Evolutionary conservation across 768 basidiomycete species (phyloP).

Genomic region (Lactarius quietus): DNA sequence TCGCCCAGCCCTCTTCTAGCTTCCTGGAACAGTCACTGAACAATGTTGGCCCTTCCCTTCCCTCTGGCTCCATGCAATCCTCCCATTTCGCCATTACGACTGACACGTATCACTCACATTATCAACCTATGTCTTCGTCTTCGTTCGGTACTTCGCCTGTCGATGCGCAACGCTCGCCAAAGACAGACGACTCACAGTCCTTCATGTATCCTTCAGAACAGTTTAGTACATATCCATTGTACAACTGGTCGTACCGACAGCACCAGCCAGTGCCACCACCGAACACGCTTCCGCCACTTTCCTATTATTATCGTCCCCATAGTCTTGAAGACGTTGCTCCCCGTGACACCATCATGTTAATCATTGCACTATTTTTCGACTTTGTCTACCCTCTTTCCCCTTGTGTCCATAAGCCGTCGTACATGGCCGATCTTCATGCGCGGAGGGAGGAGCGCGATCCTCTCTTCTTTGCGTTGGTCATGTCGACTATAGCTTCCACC

Average conservation of each 20-base stretch:
- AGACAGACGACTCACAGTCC: conserved; percentile 44
- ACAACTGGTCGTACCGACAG: conserved; percentile 71
- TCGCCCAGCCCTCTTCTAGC: conserved; percentile 32
- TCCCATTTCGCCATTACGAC: conserved; percentile 69
- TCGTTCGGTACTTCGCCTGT: conserved; percentile 41
- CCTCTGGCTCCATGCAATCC: conserved; percentile 51
- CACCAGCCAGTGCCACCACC: conserved; percentile 50
- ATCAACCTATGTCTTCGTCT: conserved; percentile 39
- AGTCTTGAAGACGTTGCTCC: conserved; percentile 81
- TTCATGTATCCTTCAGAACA: conserved; percentile 45
- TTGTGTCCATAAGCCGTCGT: conserved; percentile 86
- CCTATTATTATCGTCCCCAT: conserved; percentile 69
- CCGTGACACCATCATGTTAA: conserved; percentile 73
- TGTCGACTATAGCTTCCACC: conserved; percentile 85
- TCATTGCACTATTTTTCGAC: conserved; percentile 88
- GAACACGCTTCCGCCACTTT: conserved; percentile 51
- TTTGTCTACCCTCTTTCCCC: conserved; percentile 91
- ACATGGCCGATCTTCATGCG: conserved; percentile 83
- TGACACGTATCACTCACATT: conserved; percentile 61
- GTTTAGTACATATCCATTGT: conserved; percentile 60
- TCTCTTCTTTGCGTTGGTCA: conserved; percentile 86
- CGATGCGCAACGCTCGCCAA: conserved; percentile 35
- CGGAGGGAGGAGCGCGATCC: conserved; percentile 83
- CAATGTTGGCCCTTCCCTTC: conserved; percentile 34
- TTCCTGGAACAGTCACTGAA: conserved; percentile 53